Evolutionary conservation across 352 stramenopile genomes (phyloP).

Genomic region (Phytophthora colocasiae): DNA sequence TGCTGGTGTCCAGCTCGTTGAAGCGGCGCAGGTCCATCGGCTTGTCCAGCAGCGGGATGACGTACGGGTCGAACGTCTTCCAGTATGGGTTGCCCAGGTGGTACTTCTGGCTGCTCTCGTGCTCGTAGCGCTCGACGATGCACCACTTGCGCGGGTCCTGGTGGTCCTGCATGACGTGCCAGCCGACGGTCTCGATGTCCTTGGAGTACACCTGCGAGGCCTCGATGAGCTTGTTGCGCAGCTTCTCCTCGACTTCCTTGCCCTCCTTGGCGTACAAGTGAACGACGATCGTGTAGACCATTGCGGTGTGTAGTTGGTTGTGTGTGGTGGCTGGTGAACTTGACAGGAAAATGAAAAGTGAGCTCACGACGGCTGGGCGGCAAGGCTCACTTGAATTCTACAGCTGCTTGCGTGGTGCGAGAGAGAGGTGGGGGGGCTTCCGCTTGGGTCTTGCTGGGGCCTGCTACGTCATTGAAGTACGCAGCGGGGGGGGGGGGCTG

Average conservation of each 20-base stretch:
- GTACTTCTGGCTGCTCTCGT: slow-evolving; percentile 41
- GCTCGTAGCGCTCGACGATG: slow-evolving; percentile 48
- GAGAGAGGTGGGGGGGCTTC: slow-evolving; percentile 5
- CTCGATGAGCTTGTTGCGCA: slow-evolving; percentile 47
- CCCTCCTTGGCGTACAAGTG: slow-evolving; percentile 46
- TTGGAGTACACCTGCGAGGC: slow-evolving; percentile 46
- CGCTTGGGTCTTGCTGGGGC: slow-evolving; percentile 16
- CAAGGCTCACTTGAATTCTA: background rate
- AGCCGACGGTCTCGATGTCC: slow-evolving; percentile 37
- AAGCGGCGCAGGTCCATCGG: slow-evolving; percentile 40
- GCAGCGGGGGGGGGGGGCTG: background rate
- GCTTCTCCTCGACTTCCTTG: slow-evolving; percentile 47
- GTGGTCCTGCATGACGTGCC: slow-evolving; percentile 46
- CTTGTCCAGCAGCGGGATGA: slow-evolving; percentile 38
- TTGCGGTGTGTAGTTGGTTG: slow-evolving; percentile 8
- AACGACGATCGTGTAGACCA: slow-evolving; percentile 49
- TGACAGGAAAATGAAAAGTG: slow-evolving; percentile 38
- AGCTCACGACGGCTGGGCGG: slow-evolving; percentile 10
- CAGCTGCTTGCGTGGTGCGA: background rate
- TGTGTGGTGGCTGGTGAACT: slow-evolving; percentile 16
- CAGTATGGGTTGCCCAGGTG: slow-evolving; percentile 42
- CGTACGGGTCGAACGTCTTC: slow-evolving; percentile 39
- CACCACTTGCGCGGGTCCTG: slow-evolving; percentile 42
- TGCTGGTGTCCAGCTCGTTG: slow-evolving; percentile 47
- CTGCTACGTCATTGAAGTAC: slow-evolving; percentile 36